These are phyloP conservation scores for Fraxinus anomala DNA, from an alignment of 257 asterid genomes.

Conservation along the genomic window DNA sequence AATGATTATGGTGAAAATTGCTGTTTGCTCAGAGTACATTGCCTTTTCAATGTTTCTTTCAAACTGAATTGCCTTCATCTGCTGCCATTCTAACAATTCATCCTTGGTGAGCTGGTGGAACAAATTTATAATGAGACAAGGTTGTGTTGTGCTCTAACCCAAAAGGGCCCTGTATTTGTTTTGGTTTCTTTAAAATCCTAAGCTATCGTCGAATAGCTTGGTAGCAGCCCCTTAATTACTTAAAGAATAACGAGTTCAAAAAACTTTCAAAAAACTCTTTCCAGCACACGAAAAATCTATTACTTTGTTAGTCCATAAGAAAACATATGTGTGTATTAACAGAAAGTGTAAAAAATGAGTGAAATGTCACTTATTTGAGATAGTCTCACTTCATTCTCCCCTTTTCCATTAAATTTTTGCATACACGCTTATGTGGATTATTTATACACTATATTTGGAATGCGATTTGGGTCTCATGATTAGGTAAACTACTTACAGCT, in stretches of 20 bases:
- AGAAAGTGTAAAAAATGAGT: background rate
- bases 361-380: background rate
- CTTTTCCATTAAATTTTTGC: conserved; percentile 11
- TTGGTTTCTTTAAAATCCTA: background rate
- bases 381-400: background rate
- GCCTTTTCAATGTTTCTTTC: background rate
- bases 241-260: background rate
- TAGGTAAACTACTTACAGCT: conserved; percentile 10
- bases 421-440: background rate
- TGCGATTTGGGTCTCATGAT: background rate
- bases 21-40: conserved; percentile 4
- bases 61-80: background rate
- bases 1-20: background rate
- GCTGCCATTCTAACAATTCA: background rate
- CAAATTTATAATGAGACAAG: background rate
- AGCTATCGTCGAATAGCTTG: background rate
- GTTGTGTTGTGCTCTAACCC: background rate
- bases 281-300: background rate
- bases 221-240: background rate
- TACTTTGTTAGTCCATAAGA: background rate
- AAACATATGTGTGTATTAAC: background rate
- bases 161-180: background rate
- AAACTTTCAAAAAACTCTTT: background rate
- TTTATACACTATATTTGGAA: conserved; percentile 6
- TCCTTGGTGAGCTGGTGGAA: background rate